These are phyloP conservation scores for Rosa chinensis DNA, from an alignment of 306 rosid genomes.

Conservation along the genomic window DNA sequence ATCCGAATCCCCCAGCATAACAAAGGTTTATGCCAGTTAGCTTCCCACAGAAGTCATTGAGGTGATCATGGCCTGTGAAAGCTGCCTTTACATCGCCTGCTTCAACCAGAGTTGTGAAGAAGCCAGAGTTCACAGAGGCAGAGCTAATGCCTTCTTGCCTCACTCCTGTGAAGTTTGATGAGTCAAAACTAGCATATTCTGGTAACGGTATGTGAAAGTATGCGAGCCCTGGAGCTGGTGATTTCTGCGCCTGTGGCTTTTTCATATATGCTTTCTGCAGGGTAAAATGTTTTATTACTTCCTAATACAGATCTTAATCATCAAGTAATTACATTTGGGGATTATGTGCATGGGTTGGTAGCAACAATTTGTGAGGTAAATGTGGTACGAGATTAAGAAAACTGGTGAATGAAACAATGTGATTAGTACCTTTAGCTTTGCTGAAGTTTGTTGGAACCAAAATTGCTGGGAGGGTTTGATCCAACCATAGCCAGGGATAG, in stretches of 20 bases:
- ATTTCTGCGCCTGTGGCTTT: conserved; percentile 62
- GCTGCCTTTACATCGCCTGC: conserved; percentile 93
- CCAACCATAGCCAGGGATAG: conserved; percentile 79
- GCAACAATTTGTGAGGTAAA: background rate
- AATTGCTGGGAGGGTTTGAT: conserved; percentile 89
- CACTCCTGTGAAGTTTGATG: conserved; percentile 73
- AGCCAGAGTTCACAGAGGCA: conserved; percentile 87
- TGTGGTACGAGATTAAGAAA: background rate
- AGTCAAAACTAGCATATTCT: conserved; percentile 63
- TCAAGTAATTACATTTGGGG: background rate
- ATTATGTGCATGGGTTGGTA: background rate
- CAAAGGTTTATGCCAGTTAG: conserved; percentile 67
- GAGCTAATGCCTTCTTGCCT: conserved; percentile 76
- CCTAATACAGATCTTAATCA: background rate
- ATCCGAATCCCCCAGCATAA: conserved; percentile 90
- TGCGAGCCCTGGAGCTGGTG: conserved; percentile 76
- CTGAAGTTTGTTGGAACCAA: conserved; percentile 76
- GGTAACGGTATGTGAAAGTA: conserved; percentile 95
- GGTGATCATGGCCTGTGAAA: conserved; percentile 84
- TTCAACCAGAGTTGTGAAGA: conserved; percentile 78
- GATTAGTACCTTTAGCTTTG: conserved; percentile 57
- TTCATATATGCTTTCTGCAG: conserved; percentile 61
- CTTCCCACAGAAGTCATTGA: conserved; percentile 88
- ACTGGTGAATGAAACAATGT: conserved; percentile 5
- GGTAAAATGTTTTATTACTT: conserved; percentile 1